A percentile compares a stretch with the other conserved stretches of the same genome.
Evolutionary conservation across 495 filamentous ascomycete species (phyloP).

Genomic region (Tuber aestivum): DNA sequence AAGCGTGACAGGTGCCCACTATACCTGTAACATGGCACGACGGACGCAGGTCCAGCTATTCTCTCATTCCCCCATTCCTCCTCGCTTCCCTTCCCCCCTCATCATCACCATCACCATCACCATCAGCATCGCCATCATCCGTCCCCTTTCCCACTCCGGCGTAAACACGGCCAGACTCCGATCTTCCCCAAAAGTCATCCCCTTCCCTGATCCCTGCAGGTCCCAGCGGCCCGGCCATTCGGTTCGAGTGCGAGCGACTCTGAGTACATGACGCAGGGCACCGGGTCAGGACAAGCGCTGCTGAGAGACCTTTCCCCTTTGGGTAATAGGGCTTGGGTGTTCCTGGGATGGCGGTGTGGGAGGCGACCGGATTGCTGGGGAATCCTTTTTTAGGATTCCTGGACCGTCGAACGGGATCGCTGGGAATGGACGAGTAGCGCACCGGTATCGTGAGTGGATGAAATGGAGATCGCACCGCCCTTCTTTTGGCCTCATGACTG

Average conservation of each 20-base stretch:
- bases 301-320: background rate
- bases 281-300: background rate
- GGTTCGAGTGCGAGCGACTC: background rate
- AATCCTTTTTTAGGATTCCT: background rate
- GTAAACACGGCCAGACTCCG: background rate
- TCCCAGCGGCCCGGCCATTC: background rate
- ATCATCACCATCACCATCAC: background rate
- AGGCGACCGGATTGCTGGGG: background rate
- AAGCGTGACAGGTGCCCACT: background rate
- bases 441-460: background rate
- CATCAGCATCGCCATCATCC: background rate
- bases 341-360: background rate
- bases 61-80: background rate
- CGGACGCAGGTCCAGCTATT: background rate
- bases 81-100: background rate
- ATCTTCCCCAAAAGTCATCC: background rate
- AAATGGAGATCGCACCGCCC: background rate
- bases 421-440: background rate
- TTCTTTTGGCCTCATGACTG: background rate
- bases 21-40: background rate
- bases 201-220: background rate
- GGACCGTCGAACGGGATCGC: background rate
- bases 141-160: background rate
- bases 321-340: background rate
- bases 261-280: background rate